phyloP scores from a whole-genome alignment of 2,329 filamentous ascomycete genomes.

The Dryadomyces quercus-mongolicae region DNA sequence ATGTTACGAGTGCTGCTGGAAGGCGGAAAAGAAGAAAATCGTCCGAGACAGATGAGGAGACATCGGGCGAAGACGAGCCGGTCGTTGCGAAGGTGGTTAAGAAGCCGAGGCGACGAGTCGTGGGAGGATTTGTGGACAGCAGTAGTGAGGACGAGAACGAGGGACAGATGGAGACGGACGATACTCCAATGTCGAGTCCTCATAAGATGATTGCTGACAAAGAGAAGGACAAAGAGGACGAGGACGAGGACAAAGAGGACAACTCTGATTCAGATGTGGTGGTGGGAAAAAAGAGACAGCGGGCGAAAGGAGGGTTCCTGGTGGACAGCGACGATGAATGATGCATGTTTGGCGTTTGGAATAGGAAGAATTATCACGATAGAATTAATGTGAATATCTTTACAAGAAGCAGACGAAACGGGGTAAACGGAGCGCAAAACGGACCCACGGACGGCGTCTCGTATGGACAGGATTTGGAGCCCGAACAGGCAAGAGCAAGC shows the following conservation, averaged over 20 bases:
- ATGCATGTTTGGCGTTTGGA: not conserved
- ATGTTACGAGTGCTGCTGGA: not conserved
- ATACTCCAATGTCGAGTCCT: not conserved
- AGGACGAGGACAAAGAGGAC: slow-evolving; percentile 14
- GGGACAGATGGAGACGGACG: not conserved
- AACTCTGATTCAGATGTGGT: slow-evolving; percentile 26
- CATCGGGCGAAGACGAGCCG: not conserved
- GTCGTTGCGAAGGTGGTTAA: not conserved
- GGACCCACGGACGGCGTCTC: too few relatives aligned
- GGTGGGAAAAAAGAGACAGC: slow-evolving; percentile 27
- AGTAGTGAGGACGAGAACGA: slow-evolving; percentile 8
- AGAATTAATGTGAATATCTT: not conserved
- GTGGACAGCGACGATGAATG: slow-evolving; percentile 46
- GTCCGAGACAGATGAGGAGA: not conserved
- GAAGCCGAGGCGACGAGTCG: slow-evolving; percentile 10
- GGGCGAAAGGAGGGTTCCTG: slow-evolving; percentile 41
- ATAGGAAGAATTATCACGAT: too few relatives aligned
- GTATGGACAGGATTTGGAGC: too few relatives aligned
- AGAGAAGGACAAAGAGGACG: slow-evolving; percentile 25
- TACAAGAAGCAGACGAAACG: not conserved
- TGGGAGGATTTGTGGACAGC: slow-evolving; percentile 14
- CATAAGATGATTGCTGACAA: not conserved
- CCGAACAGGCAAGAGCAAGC: too few relatives aligned
- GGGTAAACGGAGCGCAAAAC: too few relatives aligned
- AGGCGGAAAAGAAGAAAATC: slow-evolving; percentile 8